Conservation (phyloP, 257 asterid species). For the Capsicum baccatum region DNA sequence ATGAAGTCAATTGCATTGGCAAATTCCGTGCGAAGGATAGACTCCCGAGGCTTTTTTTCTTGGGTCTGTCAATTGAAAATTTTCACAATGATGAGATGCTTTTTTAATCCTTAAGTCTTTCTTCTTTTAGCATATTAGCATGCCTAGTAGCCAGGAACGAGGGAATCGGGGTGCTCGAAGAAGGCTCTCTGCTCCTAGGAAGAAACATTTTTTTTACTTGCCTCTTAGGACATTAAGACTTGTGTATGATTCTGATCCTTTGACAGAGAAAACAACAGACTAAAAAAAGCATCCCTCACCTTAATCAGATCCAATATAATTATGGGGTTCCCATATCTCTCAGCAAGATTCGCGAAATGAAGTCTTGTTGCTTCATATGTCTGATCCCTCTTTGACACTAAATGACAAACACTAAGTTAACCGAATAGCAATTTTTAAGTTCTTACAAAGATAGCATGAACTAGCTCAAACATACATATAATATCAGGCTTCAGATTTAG, state of each 20-base stretch:
- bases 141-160: not conserved
- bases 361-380: conserved; percentile 87
- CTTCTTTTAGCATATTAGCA: conserved; percentile 14
- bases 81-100: conserved; percentile 29
- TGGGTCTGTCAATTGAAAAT: conserved; percentile 63
- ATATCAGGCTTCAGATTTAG: conserved; percentile 92
- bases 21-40: conserved; percentile 89
- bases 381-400: conserved; percentile 94
- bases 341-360: conserved; percentile 84
- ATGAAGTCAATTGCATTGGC: conserved; percentile 88
- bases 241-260: conserved; percentile 2
- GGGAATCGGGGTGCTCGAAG: not conserved
- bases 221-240: conserved; percentile 12
- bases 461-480: conserved; percentile 61
- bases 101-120: not conserved
- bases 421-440: not conserved
- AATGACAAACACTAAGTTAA: conserved; percentile 35
- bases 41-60: conserved; percentile 95
- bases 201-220: not conserved
- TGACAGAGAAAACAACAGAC: conserved; percentile 20
- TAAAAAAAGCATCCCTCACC: conserved; percentile 50
- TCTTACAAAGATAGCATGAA: conserved; percentile 18
- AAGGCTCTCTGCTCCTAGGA: conserved; percentile 7
- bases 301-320: conserved; percentile 90
- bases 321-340: conserved; percentile 95